Evolutionary conservation across 768 basidiomycete species (phyloP).

Genomic region (Tylopilus plumbeoviolaceoides): DNA sequence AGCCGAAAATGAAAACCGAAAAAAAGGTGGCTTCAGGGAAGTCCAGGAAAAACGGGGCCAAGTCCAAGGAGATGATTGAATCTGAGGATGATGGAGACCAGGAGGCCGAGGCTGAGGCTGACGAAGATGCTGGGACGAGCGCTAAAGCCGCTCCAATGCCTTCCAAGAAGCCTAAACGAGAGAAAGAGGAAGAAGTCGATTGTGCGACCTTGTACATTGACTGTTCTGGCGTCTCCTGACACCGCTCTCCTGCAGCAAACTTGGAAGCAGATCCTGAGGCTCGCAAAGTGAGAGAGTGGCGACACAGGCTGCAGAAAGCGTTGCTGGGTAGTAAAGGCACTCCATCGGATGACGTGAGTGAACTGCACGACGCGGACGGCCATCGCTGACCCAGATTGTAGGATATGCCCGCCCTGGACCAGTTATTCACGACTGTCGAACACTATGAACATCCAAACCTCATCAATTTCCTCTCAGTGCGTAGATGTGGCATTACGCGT

Average conservation of each 20-base stretch:
- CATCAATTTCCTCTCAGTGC: slow-evolving; percentile 65
- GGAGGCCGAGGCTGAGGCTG: slow-evolving; percentile 44
- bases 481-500: slow-evolving; percentile 17
- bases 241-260: slow-evolving; percentile 29
- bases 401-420: slow-evolving; percentile 76
- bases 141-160: slow-evolving; percentile 59
- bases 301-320: slow-evolving; percentile 87
- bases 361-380: neutral
- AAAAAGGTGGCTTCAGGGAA: slow-evolving; percentile 31
- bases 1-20: slow-evolving; percentile 44
- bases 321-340: slow-evolving; percentile 64
- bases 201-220: slow-evolving; percentile 36
- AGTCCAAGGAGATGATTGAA: slow-evolving; percentile 61
- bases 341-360: slow-evolving; percentile 62
- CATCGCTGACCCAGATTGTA: slow-evolving; percentile 28
- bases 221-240: slow-evolving; percentile 4
- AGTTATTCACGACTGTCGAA: slow-evolving; percentile 74
- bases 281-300: slow-evolving; percentile 81
- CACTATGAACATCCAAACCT: slow-evolving; percentile 66
- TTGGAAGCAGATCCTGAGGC: slow-evolving; percentile 58
- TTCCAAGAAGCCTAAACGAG: slow-evolving; percentile 57
- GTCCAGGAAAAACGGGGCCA: slow-evolving; percentile 53
- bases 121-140: slow-evolving; percentile 44
- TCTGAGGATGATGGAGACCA: slow-evolving; percentile 59
- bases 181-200: slow-evolving; percentile 60